Evolutionary conservation across 2,329 filamentous ascomycete species (phyloP), one percentile per base, ranked within the genome.

Genomic region (Ceratocystis ficicola): DNA sequence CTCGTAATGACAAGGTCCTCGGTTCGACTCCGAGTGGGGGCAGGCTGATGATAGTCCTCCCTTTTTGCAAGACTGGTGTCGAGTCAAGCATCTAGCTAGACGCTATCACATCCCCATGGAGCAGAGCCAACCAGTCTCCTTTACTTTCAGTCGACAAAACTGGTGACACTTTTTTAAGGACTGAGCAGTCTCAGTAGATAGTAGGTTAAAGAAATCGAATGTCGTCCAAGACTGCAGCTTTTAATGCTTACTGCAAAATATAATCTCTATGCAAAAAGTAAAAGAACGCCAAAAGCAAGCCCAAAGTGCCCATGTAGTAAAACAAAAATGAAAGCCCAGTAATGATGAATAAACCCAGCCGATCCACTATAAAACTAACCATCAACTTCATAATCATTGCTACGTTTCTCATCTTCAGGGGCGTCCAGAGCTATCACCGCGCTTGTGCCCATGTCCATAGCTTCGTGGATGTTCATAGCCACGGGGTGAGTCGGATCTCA

Each of bases 1-100:
- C 73, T 74, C 73, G 72, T 73, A 73, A 74, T 74, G 72, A 74
- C 69, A 72, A 74, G 72, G 72, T 73, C 72, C 72, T 70, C 71
- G 71, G 72, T 74, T 74, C 72, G 72, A 74, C 72, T 74, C 73
- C 71, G 71, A 71, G 72, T 73, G 70, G 69, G 70, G 72, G 73
- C 71, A 73, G 5, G 6, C 32, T 10, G 32, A 12, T 10, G 32
- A 36, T 12, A 36, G 10, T 2, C 1, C 3, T 36, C 8, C 8
- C 8, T 36, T 36, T 36, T 36, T 36, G 32, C 12, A 36, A 12
- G 32, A 3, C 8, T 36, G 12, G 32, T 36, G 8, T 36, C 10
- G 10, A 36, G 32, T 36, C 1, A 36, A 36, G 32, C 32, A 10
- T 12, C 32, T 3, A 36, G 32, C 32, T 12, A 36, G 32, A 36